Percentiles rank a stretch among this genome's conserved stretches.
phyloP scores from a whole-genome alignment of 441 rosid species.

The Omphalea diandra region DNA sequence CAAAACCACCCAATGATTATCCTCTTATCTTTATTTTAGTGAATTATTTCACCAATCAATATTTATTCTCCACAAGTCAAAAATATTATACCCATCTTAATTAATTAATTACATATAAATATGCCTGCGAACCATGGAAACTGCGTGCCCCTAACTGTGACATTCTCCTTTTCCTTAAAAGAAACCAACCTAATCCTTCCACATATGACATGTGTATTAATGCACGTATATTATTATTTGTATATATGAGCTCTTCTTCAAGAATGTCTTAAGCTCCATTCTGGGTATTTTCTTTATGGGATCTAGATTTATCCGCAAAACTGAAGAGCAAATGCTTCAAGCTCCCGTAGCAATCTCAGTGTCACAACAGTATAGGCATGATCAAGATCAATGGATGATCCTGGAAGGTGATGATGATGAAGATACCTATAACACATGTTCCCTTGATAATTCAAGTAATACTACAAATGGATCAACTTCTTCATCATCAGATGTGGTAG shows the following conservation, averaged over 20 bases:
- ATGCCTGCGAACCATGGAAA: slow-evolving; percentile 11
- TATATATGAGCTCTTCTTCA: slow-evolving; percentile 12
- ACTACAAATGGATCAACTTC: slow-evolving; percentile 31
- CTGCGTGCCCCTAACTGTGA: slow-evolving; percentile 18
- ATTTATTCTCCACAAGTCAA: neutral
- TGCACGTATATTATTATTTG: neutral
- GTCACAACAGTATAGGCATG: too few relatives aligned
- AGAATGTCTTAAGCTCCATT: slow-evolving; percentile 5
- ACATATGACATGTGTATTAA: too few relatives aligned
- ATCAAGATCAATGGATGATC: slow-evolving; percentile 25
- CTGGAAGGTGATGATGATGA: slow-evolving; percentile 16
- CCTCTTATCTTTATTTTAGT: neutral
- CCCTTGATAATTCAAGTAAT: slow-evolving; percentile 28
- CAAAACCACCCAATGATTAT: neutral
- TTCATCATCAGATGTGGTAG: slow-evolving; percentile 33
- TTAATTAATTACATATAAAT: too few relatives aligned
- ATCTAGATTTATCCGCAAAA: slow-evolving; percentile 13
- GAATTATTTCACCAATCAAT: neutral
- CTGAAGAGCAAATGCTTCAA: slow-evolving; percentile 16
- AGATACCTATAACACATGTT: slow-evolving; percentile 15
- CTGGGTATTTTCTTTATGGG: neutral
- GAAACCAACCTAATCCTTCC: slow-evolving; percentile 21
- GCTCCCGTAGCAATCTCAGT: slow-evolving; percentile 20
- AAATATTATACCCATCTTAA: too few relatives aligned
- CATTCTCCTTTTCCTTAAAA: neutral